Percentiles rank a stretch among this genome's conserved stretches.
Conservation (phyloP, 1,284 basidiomycete species). For the Irpex lacteus region DNA sequence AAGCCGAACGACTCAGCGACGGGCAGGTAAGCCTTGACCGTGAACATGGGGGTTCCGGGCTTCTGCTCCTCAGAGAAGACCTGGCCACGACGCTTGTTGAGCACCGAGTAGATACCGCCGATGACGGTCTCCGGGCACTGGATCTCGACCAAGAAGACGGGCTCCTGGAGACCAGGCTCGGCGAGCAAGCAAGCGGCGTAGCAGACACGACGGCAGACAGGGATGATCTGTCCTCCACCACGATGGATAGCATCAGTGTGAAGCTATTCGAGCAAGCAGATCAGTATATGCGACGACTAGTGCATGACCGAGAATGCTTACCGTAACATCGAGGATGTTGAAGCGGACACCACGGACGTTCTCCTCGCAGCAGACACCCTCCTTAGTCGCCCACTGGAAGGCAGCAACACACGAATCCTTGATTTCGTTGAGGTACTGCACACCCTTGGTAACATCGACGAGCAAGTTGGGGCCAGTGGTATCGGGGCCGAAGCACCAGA, state of each 20-base stretch:
- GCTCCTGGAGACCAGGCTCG: constrained; percentile 92
- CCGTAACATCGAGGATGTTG: constrained; percentile 96
- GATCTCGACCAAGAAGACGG: constrained; percentile 98
- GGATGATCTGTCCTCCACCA: constrained; percentile 98
- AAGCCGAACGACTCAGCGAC: constrained; percentile 99
- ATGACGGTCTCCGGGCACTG: constrained; percentile 98
- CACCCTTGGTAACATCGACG: constrained; percentile 99
- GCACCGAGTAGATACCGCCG: constrained; percentile 93
- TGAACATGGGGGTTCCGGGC: constrained; percentile 99
- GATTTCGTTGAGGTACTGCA: constrained; percentile 98
- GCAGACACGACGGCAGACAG: constrained; percentile 92
- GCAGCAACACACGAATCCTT: constrained; percentile 99
- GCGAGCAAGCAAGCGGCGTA: constrained; percentile 96
- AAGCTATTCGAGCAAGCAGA: constrained; percentile 46
- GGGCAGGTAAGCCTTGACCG: constrained; percentile 97
- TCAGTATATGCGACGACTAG: constrained; percentile 3
- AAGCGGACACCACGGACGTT: constrained; percentile 98
- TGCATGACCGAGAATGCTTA: constrained; percentile 34
- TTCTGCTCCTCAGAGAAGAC: constrained; percentile 98
- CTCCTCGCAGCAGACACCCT: constrained; percentile 96
- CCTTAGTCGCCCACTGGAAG: constrained; percentile 99
- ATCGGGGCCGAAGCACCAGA: constrained; percentile 99
- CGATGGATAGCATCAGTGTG: constrained; percentile 99
- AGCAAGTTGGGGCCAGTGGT: constrained; percentile 97
- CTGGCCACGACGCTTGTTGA: constrained; percentile 99